These are phyloP conservation scores for Phytopythium vexans DNA, from an alignment of 352 stramenopile genomes.

Conservation along the genomic window DNA sequence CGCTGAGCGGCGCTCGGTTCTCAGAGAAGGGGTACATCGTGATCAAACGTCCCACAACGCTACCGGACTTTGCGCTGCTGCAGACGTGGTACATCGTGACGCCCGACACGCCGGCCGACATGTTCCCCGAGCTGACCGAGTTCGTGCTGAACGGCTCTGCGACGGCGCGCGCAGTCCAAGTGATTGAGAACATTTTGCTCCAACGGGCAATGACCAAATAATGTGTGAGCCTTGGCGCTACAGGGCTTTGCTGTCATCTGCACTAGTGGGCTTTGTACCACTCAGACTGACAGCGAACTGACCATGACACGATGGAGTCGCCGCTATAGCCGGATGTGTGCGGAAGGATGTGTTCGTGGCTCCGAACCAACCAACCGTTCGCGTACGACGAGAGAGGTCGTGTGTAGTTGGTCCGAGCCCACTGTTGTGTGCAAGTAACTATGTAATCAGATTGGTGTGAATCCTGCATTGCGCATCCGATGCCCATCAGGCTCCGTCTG, in stretches of 20 bases:
- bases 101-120: constrained; percentile 22
- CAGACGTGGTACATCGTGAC: constrained; percentile 53
- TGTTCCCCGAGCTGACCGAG: constrained; percentile 34
- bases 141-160: constrained; percentile 38
- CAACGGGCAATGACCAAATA: constrained; percentile 6
- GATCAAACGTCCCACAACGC: constrained; percentile 31
- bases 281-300: too few species aligned
- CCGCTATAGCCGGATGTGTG: too few species aligned
- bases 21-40: constrained; percentile 62
- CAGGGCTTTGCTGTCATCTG: too few species aligned
- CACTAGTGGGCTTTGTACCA: too few species aligned
- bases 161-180: constrained; percentile 36
- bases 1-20: constrained; percentile 46
- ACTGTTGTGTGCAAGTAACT: too few species aligned
- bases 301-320: too few species aligned
- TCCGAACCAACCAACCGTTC: too few species aligned
- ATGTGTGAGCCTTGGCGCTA: too few species aligned
- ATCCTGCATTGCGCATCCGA: not conserved
- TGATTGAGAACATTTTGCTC: constrained; percentile 53
- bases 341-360: too few species aligned
- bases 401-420: too few species aligned
- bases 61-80: constrained; percentile 24
- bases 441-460: not conserved
- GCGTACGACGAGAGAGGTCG: too few species aligned
- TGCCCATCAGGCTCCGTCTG: too few species aligned